Base-by-base conservation (phyloP, 1,139 yeast species). In the Suzukiozyma palmioleophila region DNA sequence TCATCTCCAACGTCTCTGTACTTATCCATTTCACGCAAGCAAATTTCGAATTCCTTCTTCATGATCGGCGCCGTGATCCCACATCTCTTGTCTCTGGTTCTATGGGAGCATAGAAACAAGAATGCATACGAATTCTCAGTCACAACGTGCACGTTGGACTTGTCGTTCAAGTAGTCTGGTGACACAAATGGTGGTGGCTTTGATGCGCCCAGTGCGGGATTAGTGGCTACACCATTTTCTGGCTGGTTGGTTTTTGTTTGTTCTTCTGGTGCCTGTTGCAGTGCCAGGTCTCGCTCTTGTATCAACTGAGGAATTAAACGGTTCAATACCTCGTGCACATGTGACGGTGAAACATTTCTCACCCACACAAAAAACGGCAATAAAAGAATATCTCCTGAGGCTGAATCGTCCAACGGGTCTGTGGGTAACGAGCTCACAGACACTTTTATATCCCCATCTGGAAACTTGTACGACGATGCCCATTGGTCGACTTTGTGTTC, bases 21-120 rank as follows among this genome's bases (percentile, higher is more conserved):
- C 21, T 84, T 62, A 2, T 81, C 92, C 32, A 75, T 66, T 12
- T 84, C 87, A 37, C 94, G 69, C 32, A 89, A 66, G 50, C 84
- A 75, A n/a, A 73, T 56, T 38, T 87, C 94, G 60, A 90, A 75
- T 49, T 85, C 87, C 48, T 78, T 81, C 56, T 82, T 84, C 81
- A 92, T 75, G 24, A 88, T 75, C n/a, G 97, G 97, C 0, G 97
- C 97, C 1, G 97, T 87, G 33, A 88, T 66, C 27, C 96, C 97
- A 63, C 98, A 92, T 44, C 94, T 72, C 59, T 88, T 90, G 59
- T 92, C 98, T 59, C 97, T 79, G 4, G 95, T 87, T 37, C 74
- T 69, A 60, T 92, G 98, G 1, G 97, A 89, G 53, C 98, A 92
- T 35, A 92, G 60, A 41, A 92, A 73, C 4, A 92, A 67, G 52